Base-by-base conservation (phyloP, 768 basidiomycete genomes). In the Terana coerulea region DNA sequence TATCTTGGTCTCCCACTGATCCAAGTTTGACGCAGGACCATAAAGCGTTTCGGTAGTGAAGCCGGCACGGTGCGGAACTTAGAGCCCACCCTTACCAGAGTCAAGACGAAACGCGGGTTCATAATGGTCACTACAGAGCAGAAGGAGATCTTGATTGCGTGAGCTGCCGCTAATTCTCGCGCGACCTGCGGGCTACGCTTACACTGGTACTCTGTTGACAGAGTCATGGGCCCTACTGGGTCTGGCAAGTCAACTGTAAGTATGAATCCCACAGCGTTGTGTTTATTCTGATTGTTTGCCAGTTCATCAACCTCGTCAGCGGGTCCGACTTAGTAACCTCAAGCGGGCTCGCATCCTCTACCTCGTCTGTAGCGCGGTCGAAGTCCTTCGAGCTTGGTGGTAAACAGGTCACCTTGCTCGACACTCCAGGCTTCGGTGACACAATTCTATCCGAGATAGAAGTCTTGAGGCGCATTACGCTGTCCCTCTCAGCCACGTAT, bases 391-490 rank as follows among this genome's bases (percentile, higher is more conserved):
- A 66, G 30, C 57, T 79, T 14, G 72, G 75, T 34, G 75, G 73
- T 1, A 64, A 63, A 11, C 58, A 47, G 12, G 66, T 81, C 28
- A 72, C 65, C 1, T 58, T 84, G 17, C 72, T 83, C 35, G 82
- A 84, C 55, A 82, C 80, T 0, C 81, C 81, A 0, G 81, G 81
- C 6, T 83, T 83, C 52, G 80, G 80, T 56, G 79, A 83, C 57
- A 75, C 80, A 4, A 69, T 62, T 3, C 33, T 40, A n/a, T 25
- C 35, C 12, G 59, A 60, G 14, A 30, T 37, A 9, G 59, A 62
- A 3, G 40, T 60, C 34, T 40, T 58, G 2, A 54, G 34, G 31
- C 31, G 48, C 22, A 54, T 59, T 33, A 39, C 58, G 17, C 17
- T 28, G 1, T 54, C 37, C 41, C 47, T 61, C 5, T 11, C 52